Percentiles rank a stretch among this genome's conserved stretches.
Conservation (phyloP, 495 filamentous ascomycete genomes). For the Immersiella caudata region DNA sequence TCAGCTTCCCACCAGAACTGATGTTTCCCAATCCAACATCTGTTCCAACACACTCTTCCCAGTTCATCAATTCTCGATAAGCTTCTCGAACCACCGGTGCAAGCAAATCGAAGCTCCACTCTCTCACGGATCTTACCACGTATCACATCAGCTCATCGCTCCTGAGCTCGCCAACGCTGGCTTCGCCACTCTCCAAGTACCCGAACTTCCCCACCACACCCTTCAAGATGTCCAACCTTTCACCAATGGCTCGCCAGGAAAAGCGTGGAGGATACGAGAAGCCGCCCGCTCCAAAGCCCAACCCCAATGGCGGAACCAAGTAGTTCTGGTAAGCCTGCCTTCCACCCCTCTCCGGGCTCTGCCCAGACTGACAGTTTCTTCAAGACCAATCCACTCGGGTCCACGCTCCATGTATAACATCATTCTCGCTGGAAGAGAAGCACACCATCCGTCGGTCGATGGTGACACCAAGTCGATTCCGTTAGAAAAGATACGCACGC, state of each 20-base stretch:
- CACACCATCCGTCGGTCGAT: not conserved
- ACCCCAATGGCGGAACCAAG: constrained; percentile 16
- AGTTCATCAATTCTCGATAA: not conserved
- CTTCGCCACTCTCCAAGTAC: not conserved
- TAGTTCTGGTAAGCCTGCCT: not conserved
- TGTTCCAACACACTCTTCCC: not conserved
- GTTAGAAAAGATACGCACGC: constrained; percentile 1
- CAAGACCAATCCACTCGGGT: not conserved
- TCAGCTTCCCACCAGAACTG: not conserved
- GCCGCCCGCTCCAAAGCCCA: constrained; percentile 20
- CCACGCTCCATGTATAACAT: not conserved
- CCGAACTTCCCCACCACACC: not conserved
- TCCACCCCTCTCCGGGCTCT: not conserved
- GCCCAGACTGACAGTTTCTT: not conserved
- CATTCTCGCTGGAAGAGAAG: not conserved
- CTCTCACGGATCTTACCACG: not conserved
- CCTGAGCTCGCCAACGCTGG: not conserved
- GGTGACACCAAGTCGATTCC: not conserved
- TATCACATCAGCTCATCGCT: not conserved
- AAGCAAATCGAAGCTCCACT: not conserved
- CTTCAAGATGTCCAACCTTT: not conserved
- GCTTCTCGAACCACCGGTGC: not conserved
- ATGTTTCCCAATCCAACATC: not conserved
- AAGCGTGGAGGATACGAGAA: constrained; percentile 24
- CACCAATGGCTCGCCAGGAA: not conserved